A percentile compares a stretch with the other conserved stretches of the same genome.
Conservation (phyloP, 2,329 filamentous ascomycete genomes). For the Endocalyx cinctus region DNA sequence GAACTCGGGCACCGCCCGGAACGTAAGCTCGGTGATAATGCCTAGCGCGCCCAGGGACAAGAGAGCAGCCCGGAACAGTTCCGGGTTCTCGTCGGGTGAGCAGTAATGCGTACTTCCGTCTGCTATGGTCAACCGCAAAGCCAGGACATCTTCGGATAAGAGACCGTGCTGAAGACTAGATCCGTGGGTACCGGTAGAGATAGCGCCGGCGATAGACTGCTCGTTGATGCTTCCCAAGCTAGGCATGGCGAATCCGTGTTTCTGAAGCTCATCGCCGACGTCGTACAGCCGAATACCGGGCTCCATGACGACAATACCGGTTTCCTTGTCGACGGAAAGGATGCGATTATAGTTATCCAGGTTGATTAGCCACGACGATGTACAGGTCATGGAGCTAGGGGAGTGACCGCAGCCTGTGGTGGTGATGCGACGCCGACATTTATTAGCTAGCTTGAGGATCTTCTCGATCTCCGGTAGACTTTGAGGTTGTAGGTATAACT, state of each 20-base stretch:
- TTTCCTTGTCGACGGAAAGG: constrained; percentile 62
- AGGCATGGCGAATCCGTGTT: constrained; percentile 75
- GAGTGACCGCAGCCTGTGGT: constrained; percentile 91
- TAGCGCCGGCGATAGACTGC: constrained; percentile 88
- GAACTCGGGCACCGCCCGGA: constrained; percentile 74
- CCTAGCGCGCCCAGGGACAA: constrained; percentile 86
- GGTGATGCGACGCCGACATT: constrained; percentile 75
- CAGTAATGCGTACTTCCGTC: constrained; percentile 73
- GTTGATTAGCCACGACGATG: constrained; percentile 91
- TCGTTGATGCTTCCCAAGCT: constrained; percentile 94
- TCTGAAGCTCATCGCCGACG: constrained; percentile 69
- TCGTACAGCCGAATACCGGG: constrained; percentile 80
- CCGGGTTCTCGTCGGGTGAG: constrained; percentile 61
- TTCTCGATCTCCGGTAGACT: constrained; percentile 79
- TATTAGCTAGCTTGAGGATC: constrained; percentile 72
- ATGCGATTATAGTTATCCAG: constrained; percentile 78
- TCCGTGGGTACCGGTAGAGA: constrained; percentile 90
- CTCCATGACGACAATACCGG: constrained; percentile 69
- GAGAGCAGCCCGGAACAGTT: constrained; percentile 83
- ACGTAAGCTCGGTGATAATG: constrained; percentile 84
- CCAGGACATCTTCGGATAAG: constrained; percentile 71
- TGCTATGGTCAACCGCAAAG: constrained; percentile 75
- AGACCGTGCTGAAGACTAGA: constrained; percentile 80
- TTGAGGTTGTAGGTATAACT: constrained; percentile 85
- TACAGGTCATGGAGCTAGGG: constrained; percentile 86